Percentiles rank a stretch among this genome's conserved stretches.
Conservation (phyloP, 805 yeast genomes). For the Yamadazyma insecticola region DNA sequence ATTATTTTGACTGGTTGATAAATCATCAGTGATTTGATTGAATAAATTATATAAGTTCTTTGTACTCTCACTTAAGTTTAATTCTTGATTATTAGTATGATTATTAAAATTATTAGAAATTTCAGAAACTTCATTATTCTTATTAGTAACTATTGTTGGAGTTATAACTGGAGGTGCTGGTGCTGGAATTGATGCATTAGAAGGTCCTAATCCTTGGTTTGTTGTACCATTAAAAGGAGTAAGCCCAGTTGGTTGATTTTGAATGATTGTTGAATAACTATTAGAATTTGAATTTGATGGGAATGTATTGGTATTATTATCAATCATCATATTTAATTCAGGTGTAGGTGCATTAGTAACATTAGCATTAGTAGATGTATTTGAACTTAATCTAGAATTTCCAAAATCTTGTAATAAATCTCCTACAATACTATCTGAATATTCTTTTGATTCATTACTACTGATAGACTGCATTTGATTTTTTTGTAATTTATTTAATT, state of each 20-base stretch:
- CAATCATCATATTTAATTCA: too few relatives aligned
- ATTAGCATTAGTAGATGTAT: conserved; percentile 10
- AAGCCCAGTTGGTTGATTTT: conserved; percentile 1
- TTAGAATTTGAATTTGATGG: conserved; percentile 8
- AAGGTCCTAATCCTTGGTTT: not conserved
- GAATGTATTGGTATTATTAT: too few relatives aligned
- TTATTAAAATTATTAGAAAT: conserved; percentile 5
- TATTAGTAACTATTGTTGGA: conserved; percentile 5
- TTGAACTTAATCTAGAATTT: conserved; percentile 11
- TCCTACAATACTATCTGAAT: conserved; percentile 5
- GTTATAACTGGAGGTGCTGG: conserved; percentile 13
- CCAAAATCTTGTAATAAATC: conserved; percentile 14
- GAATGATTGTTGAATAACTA: conserved; percentile 10
- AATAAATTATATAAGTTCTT: conserved; percentile 26
- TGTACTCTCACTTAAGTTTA: conserved; percentile 23
- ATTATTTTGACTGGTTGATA: conserved; percentile 12
- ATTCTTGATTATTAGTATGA: too few relatives aligned
- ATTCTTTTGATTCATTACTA: conserved; percentile 6
- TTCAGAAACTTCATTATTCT: conserved; percentile 10
- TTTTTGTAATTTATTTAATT: conserved; percentile 9
- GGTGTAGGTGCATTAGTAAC: conserved; percentile 11
- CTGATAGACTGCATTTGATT: conserved; percentile 6
- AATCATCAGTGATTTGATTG: conserved; percentile 22
- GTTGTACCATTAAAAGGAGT: not conserved
- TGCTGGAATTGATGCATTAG: not conserved